Evolutionary conservation across 768 basidiomycete genomes (phyloP).

Genomic region (Hygrophoropsis aurantiaca): DNA sequence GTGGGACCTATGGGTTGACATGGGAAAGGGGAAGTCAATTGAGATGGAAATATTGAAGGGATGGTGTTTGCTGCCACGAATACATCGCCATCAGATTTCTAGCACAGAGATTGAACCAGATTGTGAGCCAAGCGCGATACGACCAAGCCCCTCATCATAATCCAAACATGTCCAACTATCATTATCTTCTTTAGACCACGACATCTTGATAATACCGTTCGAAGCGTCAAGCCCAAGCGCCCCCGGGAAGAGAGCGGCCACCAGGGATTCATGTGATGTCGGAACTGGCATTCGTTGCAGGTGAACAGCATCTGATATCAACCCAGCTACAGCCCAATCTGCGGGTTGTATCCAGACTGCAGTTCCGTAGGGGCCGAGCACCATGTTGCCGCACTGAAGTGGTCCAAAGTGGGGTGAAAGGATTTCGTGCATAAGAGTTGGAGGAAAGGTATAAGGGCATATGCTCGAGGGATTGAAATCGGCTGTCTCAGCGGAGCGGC

Average conservation of each 20-base stretch:
- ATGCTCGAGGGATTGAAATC: slow-evolving; percentile 14
- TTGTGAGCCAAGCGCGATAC: slow-evolving; percentile 49
- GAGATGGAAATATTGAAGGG: too few relatives aligned
- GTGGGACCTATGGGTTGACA: too few relatives aligned
- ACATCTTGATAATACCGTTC: slow-evolving; percentile 26
- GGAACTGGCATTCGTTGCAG: slow-evolving; percentile 12
- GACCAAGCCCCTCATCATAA: slow-evolving; percentile 58
- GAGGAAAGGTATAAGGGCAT: slow-evolving; percentile 46
- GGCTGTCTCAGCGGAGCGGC: slow-evolving; percentile 1
- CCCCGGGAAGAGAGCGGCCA: slow-evolving; percentile 53
- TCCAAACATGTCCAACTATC: slow-evolving; percentile 59
- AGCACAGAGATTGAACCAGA: too few relatives aligned
- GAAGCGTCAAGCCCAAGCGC: slow-evolving; percentile 11
- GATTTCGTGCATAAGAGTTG: slow-evolving; percentile 35
- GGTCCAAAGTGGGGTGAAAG: slow-evolving; percentile 45
- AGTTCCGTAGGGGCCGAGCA: slow-evolving; percentile 55
- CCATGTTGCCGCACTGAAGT: slow-evolving; percentile 53
- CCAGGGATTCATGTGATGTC: slow-evolving; percentile 38
- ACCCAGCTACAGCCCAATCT: slow-evolving; percentile 40
- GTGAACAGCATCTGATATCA: slow-evolving; percentile 26
- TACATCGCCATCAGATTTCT: too few relatives aligned
- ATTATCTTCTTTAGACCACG: slow-evolving; percentile 30
- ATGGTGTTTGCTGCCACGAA: too few relatives aligned
- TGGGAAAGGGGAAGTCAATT: too few relatives aligned
- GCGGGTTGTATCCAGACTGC: slow-evolving; percentile 64